Percentiles rank a stretch among this genome's conserved stretches.
Conservation (phyloP, 768 basidiomycete species). For the Sporobolomyces pararoseus region DNA sequence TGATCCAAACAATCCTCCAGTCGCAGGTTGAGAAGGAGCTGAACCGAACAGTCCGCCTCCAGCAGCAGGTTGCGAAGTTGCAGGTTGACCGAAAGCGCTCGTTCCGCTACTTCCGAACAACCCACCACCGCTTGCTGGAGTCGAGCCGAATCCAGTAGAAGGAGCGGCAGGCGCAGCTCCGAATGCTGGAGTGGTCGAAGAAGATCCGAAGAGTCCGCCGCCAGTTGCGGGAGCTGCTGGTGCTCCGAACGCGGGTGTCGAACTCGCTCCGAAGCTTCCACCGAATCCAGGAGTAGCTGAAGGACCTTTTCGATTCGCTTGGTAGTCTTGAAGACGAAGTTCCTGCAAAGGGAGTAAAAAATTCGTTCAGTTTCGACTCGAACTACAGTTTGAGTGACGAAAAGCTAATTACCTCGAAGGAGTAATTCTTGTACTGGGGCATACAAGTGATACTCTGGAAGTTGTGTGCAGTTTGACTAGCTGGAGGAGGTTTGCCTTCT, state of each 20-base stretch:
- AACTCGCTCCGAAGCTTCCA: constrained; percentile 36
- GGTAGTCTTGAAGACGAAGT: constrained; percentile 70
- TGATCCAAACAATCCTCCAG: constrained; percentile 29
- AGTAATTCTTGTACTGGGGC: constrained; percentile 71
- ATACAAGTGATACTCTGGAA: constrained; percentile 80
- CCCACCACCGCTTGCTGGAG: constrained; percentile 32
- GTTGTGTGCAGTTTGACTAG: constrained; percentile 53
- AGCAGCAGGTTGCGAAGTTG: constrained; percentile 24
- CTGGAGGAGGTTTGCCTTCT: constrained; percentile 37
- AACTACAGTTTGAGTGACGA: neutral
- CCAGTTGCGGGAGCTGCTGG: constrained; percentile 15
- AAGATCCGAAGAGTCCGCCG: constrained; percentile 46
- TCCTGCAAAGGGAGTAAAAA: constrained; percentile 56
- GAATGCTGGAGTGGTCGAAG: constrained; percentile 39
- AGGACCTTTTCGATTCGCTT: constrained; percentile 63
- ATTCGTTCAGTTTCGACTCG: constrained; percentile 5
- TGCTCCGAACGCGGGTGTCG: constrained; percentile 32
- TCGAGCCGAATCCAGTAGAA: constrained; percentile 19
- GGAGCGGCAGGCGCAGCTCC: neutral
- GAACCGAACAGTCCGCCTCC: constrained; percentile 33
- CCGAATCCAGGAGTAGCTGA: constrained; percentile 49
- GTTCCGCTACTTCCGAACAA: constrained; percentile 29
- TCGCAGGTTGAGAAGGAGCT: constrained; percentile 21
- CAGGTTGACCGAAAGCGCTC: constrained; percentile 28
- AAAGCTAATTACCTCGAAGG: constrained; percentile 62